phyloP scores from a whole-genome alignment of 1,284 basidiomycete species.

The Mycosarcoma maydis region DNA sequence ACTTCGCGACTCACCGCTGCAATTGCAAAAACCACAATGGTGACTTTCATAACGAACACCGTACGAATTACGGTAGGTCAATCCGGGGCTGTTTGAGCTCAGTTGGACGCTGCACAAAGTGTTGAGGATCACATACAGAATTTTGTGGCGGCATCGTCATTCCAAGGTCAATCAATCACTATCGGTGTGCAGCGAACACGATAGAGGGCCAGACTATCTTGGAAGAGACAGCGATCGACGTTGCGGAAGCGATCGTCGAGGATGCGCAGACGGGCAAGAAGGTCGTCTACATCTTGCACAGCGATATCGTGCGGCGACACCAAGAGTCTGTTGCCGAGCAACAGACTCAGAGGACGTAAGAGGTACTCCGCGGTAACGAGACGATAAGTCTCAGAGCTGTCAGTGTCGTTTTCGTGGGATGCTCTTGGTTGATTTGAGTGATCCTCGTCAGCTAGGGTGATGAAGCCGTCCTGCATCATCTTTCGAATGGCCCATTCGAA shows the following conservation, averaged over 20 bases:
- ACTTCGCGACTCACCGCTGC: too few relatives aligned
- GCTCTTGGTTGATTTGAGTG: neutral
- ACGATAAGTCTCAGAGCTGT: slow-evolving; percentile 14
- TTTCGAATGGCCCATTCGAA: slow-evolving; percentile 42
- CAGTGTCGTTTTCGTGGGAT: neutral
- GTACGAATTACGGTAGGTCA: too few relatives aligned
- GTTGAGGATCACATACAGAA: too few relatives aligned
- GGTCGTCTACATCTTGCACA: slow-evolving; percentile 7
- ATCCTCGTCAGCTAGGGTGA: slow-evolving; percentile 17
- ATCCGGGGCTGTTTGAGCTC: too few relatives aligned
- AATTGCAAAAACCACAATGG: too few relatives aligned
- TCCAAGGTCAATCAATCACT: slow-evolving; percentile 30
- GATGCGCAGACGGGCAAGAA: slow-evolving; percentile 23
- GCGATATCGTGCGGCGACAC: neutral
- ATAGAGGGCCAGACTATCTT: slow-evolving; percentile 30
- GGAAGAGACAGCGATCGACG: slow-evolving; percentile 22
- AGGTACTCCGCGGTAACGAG: slow-evolving; percentile 38
- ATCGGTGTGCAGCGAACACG: slow-evolving; percentile 11
- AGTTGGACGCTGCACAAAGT: too few relatives aligned
- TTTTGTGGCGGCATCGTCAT: neutral
- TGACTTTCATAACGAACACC: too few relatives aligned
- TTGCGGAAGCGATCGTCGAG: slow-evolving; percentile 41
- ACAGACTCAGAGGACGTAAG: slow-evolving; percentile 6
- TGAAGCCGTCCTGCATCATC: slow-evolving; percentile 49
- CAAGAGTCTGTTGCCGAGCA: slow-evolving; percentile 7